Conservation (phyloP, 148 eudicot species). For the Silene latifolia region DNA sequence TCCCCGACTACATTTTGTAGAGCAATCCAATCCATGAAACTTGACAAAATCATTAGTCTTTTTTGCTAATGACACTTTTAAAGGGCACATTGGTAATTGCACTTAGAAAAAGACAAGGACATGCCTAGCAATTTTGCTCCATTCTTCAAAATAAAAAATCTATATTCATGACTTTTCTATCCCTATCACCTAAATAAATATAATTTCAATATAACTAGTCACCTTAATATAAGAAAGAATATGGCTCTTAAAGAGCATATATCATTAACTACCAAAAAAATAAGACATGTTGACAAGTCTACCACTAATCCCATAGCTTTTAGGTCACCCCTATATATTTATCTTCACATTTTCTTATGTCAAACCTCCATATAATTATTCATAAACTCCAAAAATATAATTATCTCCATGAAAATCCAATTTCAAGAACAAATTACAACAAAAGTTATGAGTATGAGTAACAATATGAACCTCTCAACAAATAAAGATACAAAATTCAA, state of each 20-base stretch:
- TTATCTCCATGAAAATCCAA: constrained; percentile 40
- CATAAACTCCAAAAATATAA: not conserved
- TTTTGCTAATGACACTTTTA: constrained; percentile 2
- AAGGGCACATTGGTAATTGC: not conserved
- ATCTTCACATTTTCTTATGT: not conserved
- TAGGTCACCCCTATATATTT: constrained; percentile 5
- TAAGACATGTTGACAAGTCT: constrained; percentile 8
- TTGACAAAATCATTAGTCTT: not conserved
- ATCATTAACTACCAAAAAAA: constrained; percentile 11
- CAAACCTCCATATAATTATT: not conserved
- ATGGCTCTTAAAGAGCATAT: constrained; percentile 12
- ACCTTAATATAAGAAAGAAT: not conserved
- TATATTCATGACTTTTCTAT: not conserved
- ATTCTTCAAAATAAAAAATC: not conserved
- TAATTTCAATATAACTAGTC: not conserved
- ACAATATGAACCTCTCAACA: constrained; percentile 13
- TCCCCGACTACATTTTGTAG: too few relatives aligned
- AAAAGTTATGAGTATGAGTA: constrained; percentile 12
- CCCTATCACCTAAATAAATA: constrained; percentile 2
- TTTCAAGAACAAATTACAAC: constrained; percentile 30
- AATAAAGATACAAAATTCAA: constrained; percentile 33
- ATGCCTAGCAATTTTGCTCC: constrained; percentile 5
- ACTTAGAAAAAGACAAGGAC: not conserved
- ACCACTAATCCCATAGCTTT: constrained; percentile 14
- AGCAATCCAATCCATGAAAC: not conserved